Base-by-base conservation (phyloP, 164 flowering plant species). In the Umbilicus rupestris region DNA sequence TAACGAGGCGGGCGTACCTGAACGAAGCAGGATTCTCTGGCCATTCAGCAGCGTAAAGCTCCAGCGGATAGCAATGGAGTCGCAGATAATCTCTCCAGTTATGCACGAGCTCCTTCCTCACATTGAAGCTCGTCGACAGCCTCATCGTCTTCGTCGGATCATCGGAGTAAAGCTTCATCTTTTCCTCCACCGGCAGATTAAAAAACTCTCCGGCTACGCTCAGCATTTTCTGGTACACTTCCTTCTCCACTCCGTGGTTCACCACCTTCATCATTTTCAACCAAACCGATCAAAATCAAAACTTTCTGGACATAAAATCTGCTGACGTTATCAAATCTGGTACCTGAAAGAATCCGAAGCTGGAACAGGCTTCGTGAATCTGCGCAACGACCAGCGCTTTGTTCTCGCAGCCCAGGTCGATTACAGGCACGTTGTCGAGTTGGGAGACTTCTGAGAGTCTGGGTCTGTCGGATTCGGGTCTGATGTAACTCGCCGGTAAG, bases 1-100 rank as follows among this genome's bases (percentile, higher is more conserved):
- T n/a, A n/a, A n/a, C n/a, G n/a, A n/a, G n/a, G n/a, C n/a, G n/a
- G n/a, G 45, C n/a, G 45, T 73, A 89, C 96, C 78, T 87, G 92
- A 90, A 88, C 37, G 84, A 70, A 31, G 84, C 66, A n/a, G 97
- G 97, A 44, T 69, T 73, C 7, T 83, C 74, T 31, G 97, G 97
- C 97, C 97, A 88, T 14, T 90, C 86, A 9, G 78, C 75, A 5
- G 65, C 75, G 49, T 78, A 88, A 22, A 82, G 77, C 20, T 86
- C 77, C 19, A 88, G 68, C 68, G 97, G 92, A 70, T 85, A 70
- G 50, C 97, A 90, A 70, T 88, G 92, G 63, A 90, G 92, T 44
- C 94, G 74, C 1, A 88, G 85, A 70, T 88, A 90, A 68, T 90
- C 94, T 63, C 94, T 79, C 97, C 97, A 90, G 70, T 90, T 90